phyloP scores from a whole-genome alignment of 2,329 filamentous ascomycete genomes.

The Penicillium sp. region DNA sequence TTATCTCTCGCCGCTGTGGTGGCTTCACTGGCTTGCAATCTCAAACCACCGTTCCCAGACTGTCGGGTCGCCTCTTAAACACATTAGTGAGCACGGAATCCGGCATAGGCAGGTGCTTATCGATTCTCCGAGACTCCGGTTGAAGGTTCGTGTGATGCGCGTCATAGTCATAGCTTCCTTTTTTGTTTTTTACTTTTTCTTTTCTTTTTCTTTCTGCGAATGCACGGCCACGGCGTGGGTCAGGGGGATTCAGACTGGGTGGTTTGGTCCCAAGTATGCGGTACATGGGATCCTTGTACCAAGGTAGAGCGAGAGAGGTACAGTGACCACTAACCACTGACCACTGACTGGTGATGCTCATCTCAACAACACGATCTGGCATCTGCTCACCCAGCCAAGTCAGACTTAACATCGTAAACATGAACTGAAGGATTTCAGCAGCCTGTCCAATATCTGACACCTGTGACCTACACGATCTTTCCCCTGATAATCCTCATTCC shows the following conservation, averaged over 20 bases:
- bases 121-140: slow-evolving; percentile 5
- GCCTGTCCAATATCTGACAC: neutral
- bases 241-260: neutral
- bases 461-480: neutral
- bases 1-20: slow-evolving; percentile 4
- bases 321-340: too few relatives aligned
- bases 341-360: too few relatives aligned
- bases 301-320: slow-evolving; percentile 2
- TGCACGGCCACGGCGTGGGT: neutral
- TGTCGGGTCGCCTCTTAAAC: slow-evolving; percentile 5
- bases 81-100: neutral
- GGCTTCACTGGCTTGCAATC: slow-evolving; percentile 18
- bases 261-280: slow-evolving; percentile 18
- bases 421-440: too few relatives aligned
- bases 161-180: slow-evolving; percentile 14
- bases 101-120: slow-evolving; percentile 2
- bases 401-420: too few relatives aligned
- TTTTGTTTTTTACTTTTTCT: neutral
- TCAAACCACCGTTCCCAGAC: slow-evolving; percentile 21
- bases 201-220: neutral
- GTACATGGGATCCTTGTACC: slow-evolving; percentile 17
- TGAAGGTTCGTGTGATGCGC: slow-evolving; percentile 17
- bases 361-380: too few relatives aligned
- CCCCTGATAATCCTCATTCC: neutral
- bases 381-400: too few relatives aligned